Percentiles rank a stretch among this genome's conserved stretches.
phyloP scores from a whole-genome alignment of 805 yeast genomes.

The Kazachstania bromeliacearum region DNA sequence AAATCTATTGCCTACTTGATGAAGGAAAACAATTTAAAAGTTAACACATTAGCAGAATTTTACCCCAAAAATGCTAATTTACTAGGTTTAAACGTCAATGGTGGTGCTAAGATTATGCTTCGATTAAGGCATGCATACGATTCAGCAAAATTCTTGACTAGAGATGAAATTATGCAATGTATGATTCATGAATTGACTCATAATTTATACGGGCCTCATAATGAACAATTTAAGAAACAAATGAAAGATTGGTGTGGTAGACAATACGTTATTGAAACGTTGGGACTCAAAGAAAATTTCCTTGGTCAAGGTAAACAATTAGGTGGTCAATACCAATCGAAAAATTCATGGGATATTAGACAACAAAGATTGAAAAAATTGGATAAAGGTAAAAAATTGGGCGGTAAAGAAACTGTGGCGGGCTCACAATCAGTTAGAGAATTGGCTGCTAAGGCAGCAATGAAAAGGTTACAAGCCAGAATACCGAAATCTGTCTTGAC shows the following conservation, averaged over 20 bases:
- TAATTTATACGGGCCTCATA: conserved; percentile 72
- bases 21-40: conserved; percentile 54
- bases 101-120: conserved; percentile 62
- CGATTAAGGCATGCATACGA: conserved; percentile 56
- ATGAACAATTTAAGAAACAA: conserved; percentile 54
- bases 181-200: conserved; percentile 85
- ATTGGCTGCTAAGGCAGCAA: conserved; percentile 29
- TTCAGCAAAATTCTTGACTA: conserved; percentile 45
- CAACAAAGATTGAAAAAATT: background rate
- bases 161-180: conserved; percentile 64
- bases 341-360: background rate
- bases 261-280: conserved; percentile 30
- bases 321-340: conserved; percentile 9
- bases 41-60: conserved; percentile 68
- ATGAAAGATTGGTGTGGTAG: conserved; percentile 52
- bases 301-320: conserved; percentile 25
- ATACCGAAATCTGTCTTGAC: background rate
- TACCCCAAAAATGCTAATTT: conserved; percentile 58
- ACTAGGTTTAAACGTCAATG: conserved; percentile 75
- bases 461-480: conserved; percentile 19
- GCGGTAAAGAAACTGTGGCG: background rate
- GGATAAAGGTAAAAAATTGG: conserved; percentile 1
- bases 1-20: conserved; percentile 68
- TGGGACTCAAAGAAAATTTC: conserved; percentile 24
- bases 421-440: conserved; percentile 9